These are phyloP conservation scores for Colletotrichum endophyticum DNA, from an alignment of 2,329 filamentous ascomycete species.

Conservation along the genomic window DNA sequence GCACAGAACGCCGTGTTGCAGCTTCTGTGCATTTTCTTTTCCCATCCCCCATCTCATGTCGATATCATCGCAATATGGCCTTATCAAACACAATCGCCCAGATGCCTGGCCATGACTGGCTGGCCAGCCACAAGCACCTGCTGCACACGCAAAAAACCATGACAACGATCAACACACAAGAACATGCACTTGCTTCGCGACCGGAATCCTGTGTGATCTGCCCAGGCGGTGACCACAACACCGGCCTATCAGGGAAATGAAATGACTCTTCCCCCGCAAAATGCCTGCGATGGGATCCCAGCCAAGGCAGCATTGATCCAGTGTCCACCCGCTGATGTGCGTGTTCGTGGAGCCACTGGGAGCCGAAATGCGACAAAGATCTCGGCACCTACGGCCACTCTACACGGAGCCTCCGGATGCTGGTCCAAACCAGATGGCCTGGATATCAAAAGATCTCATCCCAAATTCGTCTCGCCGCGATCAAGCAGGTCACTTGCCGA, in stretches of 20 bases:
- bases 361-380: conserved; percentile 4
- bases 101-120: background rate
- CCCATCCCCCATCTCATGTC: background rate
- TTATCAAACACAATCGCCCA: background rate
- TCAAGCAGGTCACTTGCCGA: background rate
- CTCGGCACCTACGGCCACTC: conserved; percentile 5
- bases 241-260: conserved; percentile 10
- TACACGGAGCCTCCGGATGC: background rate
- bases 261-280: conserved; percentile 21
- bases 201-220: conserved; percentile 3
- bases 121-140: background rate
- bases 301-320: conserved; percentile 12
- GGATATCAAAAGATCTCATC: background rate
- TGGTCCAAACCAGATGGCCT: background rate
- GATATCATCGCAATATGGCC: background rate
- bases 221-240: background rate
- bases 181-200: background rate
- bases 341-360: conserved; percentile 16
- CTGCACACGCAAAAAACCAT: background rate
- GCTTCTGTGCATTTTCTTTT: conserved; percentile 1
- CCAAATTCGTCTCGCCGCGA: background rate
- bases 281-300: conserved; percentile 13
- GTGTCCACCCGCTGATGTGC: conserved; percentile 16
- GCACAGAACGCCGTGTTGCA: conserved; percentile 9
- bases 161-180: background rate